These are phyloP conservation scores for Fusarium tjaetaba DNA, from an alignment of 2,329 filamentous ascomycete genomes.

Conservation along the genomic window DNA sequence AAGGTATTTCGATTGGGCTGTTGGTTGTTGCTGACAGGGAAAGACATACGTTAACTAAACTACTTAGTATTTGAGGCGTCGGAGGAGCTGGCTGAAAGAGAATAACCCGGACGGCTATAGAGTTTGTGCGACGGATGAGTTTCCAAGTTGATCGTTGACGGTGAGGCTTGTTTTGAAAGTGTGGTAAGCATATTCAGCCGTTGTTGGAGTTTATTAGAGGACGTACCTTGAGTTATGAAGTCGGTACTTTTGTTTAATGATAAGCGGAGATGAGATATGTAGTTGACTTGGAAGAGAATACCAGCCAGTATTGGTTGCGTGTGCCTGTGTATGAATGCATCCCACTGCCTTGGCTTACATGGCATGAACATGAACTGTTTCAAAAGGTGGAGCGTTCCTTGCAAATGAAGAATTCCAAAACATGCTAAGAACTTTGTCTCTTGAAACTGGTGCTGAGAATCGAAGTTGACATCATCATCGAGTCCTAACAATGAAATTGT, in stretches of 20 bases:
- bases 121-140: slow-evolving; percentile 4
- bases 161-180: slow-evolving; percentile 24
- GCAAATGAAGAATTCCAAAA: background rate
- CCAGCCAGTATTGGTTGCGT: background rate
- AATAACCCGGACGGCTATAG: slow-evolving; percentile 15
- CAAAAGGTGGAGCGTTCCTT: slow-evolving; percentile 12
- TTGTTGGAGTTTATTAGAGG: slow-evolving; percentile 1
- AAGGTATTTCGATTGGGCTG: slow-evolving; percentile 15
- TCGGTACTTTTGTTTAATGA: background rate
- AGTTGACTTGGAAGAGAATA: slow-evolving; percentile 6
- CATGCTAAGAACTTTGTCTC: background rate
- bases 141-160: slow-evolving; percentile 8
- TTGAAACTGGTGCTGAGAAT: background rate
- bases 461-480: slow-evolving; percentile 1
- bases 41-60: background rate
- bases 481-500: slow-evolving; percentile 6
- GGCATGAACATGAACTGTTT: slow-evolving; percentile 36
- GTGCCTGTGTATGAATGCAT: slow-evolving; percentile 21
- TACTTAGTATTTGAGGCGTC: slow-evolving; percentile 33
- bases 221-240: background rate
- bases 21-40: slow-evolving; percentile 24
- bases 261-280: background rate
- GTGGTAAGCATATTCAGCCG: background rate
- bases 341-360: slow-evolving; percentile 25
- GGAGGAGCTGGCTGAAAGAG: slow-evolving; percentile 36